A percentile compares a stretch with the other conserved stretches of the same genome.
These are phyloP conservation scores for Blastobotrys raffinosifermentans DNA, from an alignment of 1,139 yeast genomes.

Conservation along the genomic window DNA sequence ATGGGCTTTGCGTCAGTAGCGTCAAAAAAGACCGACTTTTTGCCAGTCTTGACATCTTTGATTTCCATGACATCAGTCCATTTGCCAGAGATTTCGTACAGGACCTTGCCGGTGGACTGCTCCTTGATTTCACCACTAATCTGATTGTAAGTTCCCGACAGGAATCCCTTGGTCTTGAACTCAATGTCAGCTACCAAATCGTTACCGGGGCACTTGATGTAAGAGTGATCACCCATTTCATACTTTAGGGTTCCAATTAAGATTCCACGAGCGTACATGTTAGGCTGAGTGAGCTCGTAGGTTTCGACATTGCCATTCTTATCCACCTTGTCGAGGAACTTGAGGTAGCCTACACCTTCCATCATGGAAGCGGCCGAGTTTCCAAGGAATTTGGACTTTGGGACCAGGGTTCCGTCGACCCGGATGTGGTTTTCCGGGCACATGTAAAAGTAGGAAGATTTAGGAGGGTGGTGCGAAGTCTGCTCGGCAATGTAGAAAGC, in stretches of 20 bases:
- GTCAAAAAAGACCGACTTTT: constrained; percentile 56
- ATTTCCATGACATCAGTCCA: constrained; percentile 88
- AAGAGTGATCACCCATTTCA: constrained; percentile 89
- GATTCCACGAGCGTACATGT: constrained; percentile 92
- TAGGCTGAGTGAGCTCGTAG: constrained; percentile 85
- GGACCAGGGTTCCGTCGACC: constrained; percentile 84
- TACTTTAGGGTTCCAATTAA: constrained; percentile 82
- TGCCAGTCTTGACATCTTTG: constrained; percentile 46
- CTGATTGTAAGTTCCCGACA: constrained; percentile 86
- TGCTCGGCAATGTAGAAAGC: constrained; percentile 91
- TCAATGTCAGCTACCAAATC: constrained; percentile 76
- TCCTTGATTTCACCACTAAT: constrained; percentile 69
- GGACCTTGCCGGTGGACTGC: constrained; percentile 45
- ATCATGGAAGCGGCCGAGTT: constrained; percentile 95
- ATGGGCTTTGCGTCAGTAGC: constrained; percentile 46
- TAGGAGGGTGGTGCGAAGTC: constrained; percentile 98
- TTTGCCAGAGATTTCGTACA: constrained; percentile 74
- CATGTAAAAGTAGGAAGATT: constrained; percentile 85
- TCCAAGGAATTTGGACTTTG: constrained; percentile 83
- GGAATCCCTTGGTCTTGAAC: constrained; percentile 90
- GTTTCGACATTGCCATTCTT: constrained; percentile 47
- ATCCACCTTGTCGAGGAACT: constrained; percentile 53
- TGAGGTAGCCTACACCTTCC: constrained; percentile 81
- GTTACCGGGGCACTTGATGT: constrained; percentile 55
- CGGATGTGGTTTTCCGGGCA: constrained; percentile 76